Evolutionary conservation across 2,329 filamentous ascomycete species (phyloP).

Genomic region (Penicillium sp.): DNA sequence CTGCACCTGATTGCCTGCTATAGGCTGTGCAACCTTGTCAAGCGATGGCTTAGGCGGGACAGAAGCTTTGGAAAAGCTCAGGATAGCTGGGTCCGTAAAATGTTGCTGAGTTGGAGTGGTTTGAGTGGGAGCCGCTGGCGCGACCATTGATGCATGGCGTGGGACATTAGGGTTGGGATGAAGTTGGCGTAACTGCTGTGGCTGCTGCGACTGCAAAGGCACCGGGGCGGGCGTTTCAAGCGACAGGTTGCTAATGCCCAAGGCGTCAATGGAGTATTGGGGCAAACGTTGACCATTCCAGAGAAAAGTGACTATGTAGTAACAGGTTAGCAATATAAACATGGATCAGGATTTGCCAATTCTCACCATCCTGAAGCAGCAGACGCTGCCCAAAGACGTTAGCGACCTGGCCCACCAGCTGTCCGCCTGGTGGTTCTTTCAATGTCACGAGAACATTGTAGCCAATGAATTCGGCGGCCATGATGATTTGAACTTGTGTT

Average conservation of each 20-base stretch:
- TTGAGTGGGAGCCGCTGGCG: constrained; percentile 12
- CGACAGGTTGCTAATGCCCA: constrained; percentile 56
- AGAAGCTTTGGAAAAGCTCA: constrained; percentile 57
- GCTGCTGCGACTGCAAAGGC: constrained; percentile 19
- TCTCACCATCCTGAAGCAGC: constrained; percentile 66
- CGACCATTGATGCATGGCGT: constrained; percentile 9
- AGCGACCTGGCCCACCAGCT: constrained; percentile 67
- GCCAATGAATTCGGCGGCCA: constrained; percentile 70
- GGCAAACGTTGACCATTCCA: constrained; percentile 52
- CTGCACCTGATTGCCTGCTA: constrained; percentile 8
- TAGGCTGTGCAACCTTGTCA: background rate
- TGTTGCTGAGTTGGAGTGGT: constrained; percentile 37
- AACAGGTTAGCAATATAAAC: background rate
- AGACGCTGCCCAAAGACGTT: constrained; percentile 67
- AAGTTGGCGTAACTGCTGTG: constrained; percentile 14
- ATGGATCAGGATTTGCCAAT: background rate
- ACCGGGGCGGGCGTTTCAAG: constrained; percentile 21
- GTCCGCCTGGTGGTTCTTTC: constrained; percentile 59
- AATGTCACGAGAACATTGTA: constrained; percentile 72
- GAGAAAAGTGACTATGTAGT: constrained; percentile 43
- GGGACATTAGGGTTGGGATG: background rate
- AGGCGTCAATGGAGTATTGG: constrained; percentile 55
- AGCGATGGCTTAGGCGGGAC: constrained; percentile 6
- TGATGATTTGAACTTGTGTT: constrained; percentile 33
- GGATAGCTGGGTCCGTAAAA: constrained; percentile 78